Conservation (phyloP, 1,139 yeast species). For the Debaryomyces nepalensis region DNA sequence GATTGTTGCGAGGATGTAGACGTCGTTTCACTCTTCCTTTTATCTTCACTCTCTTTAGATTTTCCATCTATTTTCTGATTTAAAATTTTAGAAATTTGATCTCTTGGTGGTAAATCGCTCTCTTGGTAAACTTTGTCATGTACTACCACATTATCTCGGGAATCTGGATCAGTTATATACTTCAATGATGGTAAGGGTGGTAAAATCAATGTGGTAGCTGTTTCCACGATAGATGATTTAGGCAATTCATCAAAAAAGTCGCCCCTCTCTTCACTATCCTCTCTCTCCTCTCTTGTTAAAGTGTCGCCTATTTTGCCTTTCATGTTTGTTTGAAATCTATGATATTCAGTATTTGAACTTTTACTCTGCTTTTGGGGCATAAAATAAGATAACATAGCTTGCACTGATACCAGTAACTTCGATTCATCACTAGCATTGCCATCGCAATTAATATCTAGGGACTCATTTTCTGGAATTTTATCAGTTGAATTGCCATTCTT, state of each 20-base stretch:
- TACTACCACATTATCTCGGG: slow-evolving; percentile 40
- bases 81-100: background rate
- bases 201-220: slow-evolving; percentile 77
- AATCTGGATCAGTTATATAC: slow-evolving; percentile 67
- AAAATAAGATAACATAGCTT: slow-evolving; percentile 49
- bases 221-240: slow-evolving; percentile 77
- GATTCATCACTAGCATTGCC: slow-evolving; percentile 20
- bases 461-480: slow-evolving; percentile 25
- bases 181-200: slow-evolving; percentile 83
- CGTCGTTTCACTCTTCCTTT: background rate
- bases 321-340: slow-evolving; percentile 35
- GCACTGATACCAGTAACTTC: slow-evolving; percentile 43
- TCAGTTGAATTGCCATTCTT: slow-evolving; percentile 16
- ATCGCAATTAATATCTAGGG: slow-evolving; percentile 20
- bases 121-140: slow-evolving; percentile 49
- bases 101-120: slow-evolving; percentile 34
- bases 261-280: slow-evolving; percentile 19
- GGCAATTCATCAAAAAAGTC: slow-evolving; percentile 45
- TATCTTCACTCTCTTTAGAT: background rate
- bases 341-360: slow-evolving; percentile 29
- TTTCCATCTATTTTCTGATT: background rate
- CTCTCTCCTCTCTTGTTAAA: slow-evolving; percentile 4
- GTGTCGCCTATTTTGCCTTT: slow-evolving; percentile 12
- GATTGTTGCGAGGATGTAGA: slow-evolving; percentile 4
- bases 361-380: slow-evolving; percentile 49